These are phyloP conservation scores for Ascochyta rabiei DNA, from an alignment of 2,329 filamentous ascomycete species.

Conservation along the genomic window DNA sequence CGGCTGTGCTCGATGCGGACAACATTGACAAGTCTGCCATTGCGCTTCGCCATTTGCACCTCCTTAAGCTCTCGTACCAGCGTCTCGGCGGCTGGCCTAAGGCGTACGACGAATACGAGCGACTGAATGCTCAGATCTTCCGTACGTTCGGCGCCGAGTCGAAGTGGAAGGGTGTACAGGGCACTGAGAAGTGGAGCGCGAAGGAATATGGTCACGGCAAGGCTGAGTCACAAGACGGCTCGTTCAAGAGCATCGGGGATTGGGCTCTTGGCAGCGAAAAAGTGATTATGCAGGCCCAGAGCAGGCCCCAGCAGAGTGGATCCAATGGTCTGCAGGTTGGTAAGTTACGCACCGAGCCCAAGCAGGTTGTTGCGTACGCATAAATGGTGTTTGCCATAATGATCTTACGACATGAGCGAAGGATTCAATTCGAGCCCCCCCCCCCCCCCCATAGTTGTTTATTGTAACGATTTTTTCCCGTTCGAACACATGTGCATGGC, in stretches of 20 bases:
- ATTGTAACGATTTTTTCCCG: neutral
- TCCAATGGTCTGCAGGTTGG: neutral
- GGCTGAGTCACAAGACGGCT: constrained; percentile 51
- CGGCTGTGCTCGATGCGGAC: constrained; percentile 31
- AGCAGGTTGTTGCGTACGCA: constrained; percentile 7
- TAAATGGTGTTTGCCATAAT: neutral
- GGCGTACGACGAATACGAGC: constrained; percentile 56
- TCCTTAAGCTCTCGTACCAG: constrained; percentile 50
- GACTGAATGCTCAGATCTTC: constrained; percentile 54
- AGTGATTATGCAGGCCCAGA: constrained; percentile 22
- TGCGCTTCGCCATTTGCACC: constrained; percentile 46
- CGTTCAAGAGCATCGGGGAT: constrained; percentile 38
- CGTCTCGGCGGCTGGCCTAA: constrained; percentile 55
- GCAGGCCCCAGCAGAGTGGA: neutral
- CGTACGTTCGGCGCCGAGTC: constrained; percentile 42
- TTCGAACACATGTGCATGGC: neutral
- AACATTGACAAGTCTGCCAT: constrained; percentile 34
- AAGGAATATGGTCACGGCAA: constrained; percentile 55
- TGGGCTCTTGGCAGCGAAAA: constrained; percentile 41
- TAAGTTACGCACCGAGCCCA: neutral
- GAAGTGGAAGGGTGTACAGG: constrained; percentile 51
- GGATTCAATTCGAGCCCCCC: too few relatives aligned
- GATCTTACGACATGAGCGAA: too few relatives aligned
- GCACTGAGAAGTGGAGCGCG: constrained; percentile 56
- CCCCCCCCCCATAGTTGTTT: too few relatives aligned